Percentiles rank a stretch among this genome's conserved stretches.
These are phyloP conservation scores for Aphanomyces invadans DNA, from an alignment of 352 stramenopile species.

Conservation along the genomic window DNA sequence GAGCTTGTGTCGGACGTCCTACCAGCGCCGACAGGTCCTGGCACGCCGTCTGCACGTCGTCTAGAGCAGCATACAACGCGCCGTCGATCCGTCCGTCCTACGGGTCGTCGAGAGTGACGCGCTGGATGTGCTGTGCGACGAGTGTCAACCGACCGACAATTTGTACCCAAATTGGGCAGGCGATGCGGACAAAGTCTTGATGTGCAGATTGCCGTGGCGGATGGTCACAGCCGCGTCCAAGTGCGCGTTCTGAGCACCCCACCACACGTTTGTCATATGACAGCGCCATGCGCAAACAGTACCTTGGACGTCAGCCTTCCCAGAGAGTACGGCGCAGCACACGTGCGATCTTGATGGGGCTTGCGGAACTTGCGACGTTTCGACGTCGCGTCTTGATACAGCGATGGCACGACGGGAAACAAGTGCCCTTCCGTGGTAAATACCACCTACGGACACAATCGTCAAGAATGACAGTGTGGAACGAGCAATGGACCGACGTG, in stretches of 20 bases:
- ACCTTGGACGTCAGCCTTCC: slow-evolving; percentile 26
- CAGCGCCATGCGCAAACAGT: too few relatives aligned
- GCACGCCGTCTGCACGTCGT: slow-evolving; percentile 46
- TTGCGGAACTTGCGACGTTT: neutral
- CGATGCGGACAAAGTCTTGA: slow-evolving; percentile 58
- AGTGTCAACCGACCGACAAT: slow-evolving; percentile 8
- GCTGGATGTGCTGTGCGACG: too few relatives aligned
- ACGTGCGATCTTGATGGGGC: neutral
- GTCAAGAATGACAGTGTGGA: too few relatives aligned
- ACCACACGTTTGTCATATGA: too few relatives aligned
- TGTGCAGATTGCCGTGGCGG: slow-evolving; percentile 44
- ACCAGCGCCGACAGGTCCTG: slow-evolving; percentile 28
- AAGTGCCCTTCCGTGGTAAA: slow-evolving; percentile 82
- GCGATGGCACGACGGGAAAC: slow-evolving; percentile 46
- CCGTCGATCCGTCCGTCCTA: slow-evolving; percentile 43
- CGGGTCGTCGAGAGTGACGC: too few relatives aligned
- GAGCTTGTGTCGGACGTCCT: too few relatives aligned
- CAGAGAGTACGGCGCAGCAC: neutral
- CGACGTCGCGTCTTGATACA: slow-evolving; percentile 37
- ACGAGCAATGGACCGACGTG: too few relatives aligned
- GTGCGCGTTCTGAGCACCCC: slow-evolving; percentile 13
- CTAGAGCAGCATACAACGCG: slow-evolving; percentile 38
- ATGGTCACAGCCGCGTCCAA: slow-evolving; percentile 52
- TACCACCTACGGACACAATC: slow-evolving; percentile 55
- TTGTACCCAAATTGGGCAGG: slow-evolving; percentile 53